A percentile compares a stretch with the other conserved stretches of the same genome.
These are phyloP conservation scores for Chrysochromulina parva DNA, from an alignment of 78 protist species.

Conservation along the genomic window DNA sequence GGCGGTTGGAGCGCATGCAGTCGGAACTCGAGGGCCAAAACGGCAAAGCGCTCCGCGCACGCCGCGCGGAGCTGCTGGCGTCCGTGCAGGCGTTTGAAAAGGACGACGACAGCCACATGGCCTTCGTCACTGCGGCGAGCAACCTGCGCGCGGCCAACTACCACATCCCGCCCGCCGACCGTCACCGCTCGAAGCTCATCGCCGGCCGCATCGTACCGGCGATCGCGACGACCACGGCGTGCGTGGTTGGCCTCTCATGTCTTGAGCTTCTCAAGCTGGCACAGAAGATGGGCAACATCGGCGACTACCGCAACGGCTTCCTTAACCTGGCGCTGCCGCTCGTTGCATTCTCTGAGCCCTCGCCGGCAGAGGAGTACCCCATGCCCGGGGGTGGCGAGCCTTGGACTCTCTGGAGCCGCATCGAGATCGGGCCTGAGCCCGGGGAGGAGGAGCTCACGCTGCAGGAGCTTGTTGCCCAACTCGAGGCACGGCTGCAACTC, in stretches of 20 bases:
- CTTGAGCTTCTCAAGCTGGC: slow-evolving; percentile 1
- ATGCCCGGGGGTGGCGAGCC: neutral
- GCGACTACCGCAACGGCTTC: neutral
- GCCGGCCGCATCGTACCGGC: slow-evolving; percentile 42
- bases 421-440: neutral
- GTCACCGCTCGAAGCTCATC: slow-evolving; percentile 37
- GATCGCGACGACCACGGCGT: slow-evolving; percentile 12
- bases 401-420: neutral
- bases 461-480: neutral
- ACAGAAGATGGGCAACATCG: neutral
- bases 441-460: neutral
- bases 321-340: slow-evolving; percentile 40
- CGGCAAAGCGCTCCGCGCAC: no score
- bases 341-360: neutral
- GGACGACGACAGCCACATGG: slow-evolving; percentile 68
- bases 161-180: slow-evolving; percentile 51
- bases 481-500: neutral
- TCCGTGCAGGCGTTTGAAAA: slow-evolving; percentile 25
- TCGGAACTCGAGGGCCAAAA: no score
- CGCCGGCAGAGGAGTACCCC: neutral
- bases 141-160: slow-evolving; percentile 79
- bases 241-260: neutral
- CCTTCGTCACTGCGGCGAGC: slow-evolving; percentile 56
- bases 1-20: no score
- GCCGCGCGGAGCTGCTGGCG: no score